phyloP scores from a whole-genome alignment of 306 rosid species.

The Quercus gilva region DNA sequence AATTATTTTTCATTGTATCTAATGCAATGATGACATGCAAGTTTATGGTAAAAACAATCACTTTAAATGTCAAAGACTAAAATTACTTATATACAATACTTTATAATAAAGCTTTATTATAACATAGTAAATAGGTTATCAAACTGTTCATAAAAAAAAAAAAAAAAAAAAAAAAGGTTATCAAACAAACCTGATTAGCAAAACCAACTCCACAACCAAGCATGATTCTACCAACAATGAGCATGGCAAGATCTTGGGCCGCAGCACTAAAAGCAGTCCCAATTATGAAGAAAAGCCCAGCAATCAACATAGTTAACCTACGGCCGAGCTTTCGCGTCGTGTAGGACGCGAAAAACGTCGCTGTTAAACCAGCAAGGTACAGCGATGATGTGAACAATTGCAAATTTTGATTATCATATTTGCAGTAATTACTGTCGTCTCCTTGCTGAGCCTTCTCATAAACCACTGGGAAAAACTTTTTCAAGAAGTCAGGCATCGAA shows the following conservation, averaged over 20 bases:
- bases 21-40: too few species aligned
- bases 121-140: too few species aligned
- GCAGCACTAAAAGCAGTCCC: constrained; percentile 54
- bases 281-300: constrained; percentile 54
- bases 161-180: too few species aligned
- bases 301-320: constrained; percentile 61
- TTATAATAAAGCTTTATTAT: too few species aligned
- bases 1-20: too few species aligned
- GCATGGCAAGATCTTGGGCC: constrained; percentile 48
- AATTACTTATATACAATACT: too few species aligned
- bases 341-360: constrained; percentile 59
- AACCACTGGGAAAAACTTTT: constrained; percentile 56
- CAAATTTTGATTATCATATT: constrained; percentile 48
- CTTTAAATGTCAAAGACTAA: too few species aligned
- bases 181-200: constrained; percentile 68
- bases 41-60: too few species aligned
- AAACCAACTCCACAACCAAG: constrained; percentile 81
- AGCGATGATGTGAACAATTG: constrained; percentile 68
- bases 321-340: constrained; percentile 54
- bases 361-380: constrained; percentile 53
- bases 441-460: constrained; percentile 30
- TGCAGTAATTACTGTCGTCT: constrained; percentile 53
- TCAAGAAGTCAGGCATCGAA: constrained; percentile 51
- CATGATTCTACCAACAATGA: constrained; percentile 53
- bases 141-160: too few species aligned